Evolutionary conservation across 371 early-diverging fungal genomes (phyloP), one percentile per base, ranked within the genome.

Genomic region (Parasitella parasitica): DNA sequence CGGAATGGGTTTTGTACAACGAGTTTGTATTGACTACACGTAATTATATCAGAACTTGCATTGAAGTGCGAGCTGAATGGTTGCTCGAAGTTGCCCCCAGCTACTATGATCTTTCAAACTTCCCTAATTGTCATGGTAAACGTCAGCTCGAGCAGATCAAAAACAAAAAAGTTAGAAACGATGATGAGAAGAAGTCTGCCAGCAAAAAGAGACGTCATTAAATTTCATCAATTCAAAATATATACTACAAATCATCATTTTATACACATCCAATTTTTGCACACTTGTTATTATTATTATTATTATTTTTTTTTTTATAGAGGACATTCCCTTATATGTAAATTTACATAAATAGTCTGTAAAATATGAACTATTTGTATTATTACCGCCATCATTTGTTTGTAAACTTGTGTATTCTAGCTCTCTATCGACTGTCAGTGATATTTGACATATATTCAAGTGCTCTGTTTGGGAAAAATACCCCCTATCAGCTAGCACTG

Each of bases 1-100:
- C 97, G 16, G 95, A 96, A 72, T 98, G 98, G 98, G 96, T 97
- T 5, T 71, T 97, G 34, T 99, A 96, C 81, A 93, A 97, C 68
- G 99, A 99, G 76, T 96, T 94, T 82, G 98, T 97, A n/a, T 73
- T 97, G 61, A 99, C 99, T 12, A 88, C 91, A 35, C 90, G 93
- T 63, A 93, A 96, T 71, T 98, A 92, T 75, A 96, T 99, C 61
- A 92, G 99, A 54, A 97, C 94, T 0, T 92, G 92, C 43, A 91
- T 94, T 0, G 94, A 92, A 72, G 88, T 97, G 55, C 88, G 88
- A 69, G 89, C 89, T 4, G 95, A 94, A 48, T 99, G 99, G 96
- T 73, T 97, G 52, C 70, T 97, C 56, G 95, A 97, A 48, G 75
- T 93, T 32, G 91, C 96, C 4, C 95, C 96, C 13, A 71, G 67